A percentile compares a stretch with the other conserved stretches of the same genome.
Conservation (phyloP, 2,329 filamentous ascomycete genomes). For the Arthrocladium fulminans region DNA sequence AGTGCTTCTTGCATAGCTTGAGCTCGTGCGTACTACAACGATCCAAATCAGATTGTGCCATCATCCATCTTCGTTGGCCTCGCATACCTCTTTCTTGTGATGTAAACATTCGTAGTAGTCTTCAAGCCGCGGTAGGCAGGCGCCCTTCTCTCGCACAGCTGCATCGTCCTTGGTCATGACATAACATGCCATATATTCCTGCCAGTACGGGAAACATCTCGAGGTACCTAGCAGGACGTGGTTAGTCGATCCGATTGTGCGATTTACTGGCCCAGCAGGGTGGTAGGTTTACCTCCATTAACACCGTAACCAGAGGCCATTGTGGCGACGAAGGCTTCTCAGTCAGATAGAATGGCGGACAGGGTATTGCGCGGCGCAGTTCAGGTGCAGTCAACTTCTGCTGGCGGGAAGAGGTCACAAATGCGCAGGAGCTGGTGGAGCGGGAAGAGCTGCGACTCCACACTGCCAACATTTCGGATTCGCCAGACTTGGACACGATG, state of each 20-base stretch:
- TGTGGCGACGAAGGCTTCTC: slow-evolving; percentile 17
- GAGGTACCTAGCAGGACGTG: slow-evolving; percentile 45
- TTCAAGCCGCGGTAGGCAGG: slow-evolving; percentile 76
- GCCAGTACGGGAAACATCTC: slow-evolving; percentile 99
- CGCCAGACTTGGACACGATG: background rate
- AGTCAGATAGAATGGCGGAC: background rate
- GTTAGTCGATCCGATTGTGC: background rate
- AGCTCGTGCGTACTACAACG: slow-evolving; percentile 62
- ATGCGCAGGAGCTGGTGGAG: slow-evolving; percentile 1
- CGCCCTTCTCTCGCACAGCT: slow-evolving; percentile 71
- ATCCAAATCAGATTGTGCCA: background rate
- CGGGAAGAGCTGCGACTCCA: slow-evolving; percentile 3
- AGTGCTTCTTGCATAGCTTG: slow-evolving; percentile 74
- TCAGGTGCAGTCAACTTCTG: background rate
- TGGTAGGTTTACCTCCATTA: slow-evolving; percentile 39
- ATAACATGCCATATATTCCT: slow-evolving; percentile 97
- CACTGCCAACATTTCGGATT: background rate
- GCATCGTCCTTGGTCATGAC: slow-evolving; percentile 81
- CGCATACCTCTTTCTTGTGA: slow-evolving; percentile 88
- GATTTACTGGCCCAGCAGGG: slow-evolving; percentile 9
- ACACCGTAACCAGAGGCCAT: slow-evolving; percentile 49
- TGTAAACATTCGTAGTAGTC: slow-evolving; percentile 99
- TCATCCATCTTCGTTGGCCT: background rate
- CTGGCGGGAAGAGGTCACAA: background rate
- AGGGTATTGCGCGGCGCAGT: background rate